These are phyloP conservation scores for Sisymbrium altissimum DNA, from an alignment of 345 rosid species.

Conservation along the genomic window DNA sequence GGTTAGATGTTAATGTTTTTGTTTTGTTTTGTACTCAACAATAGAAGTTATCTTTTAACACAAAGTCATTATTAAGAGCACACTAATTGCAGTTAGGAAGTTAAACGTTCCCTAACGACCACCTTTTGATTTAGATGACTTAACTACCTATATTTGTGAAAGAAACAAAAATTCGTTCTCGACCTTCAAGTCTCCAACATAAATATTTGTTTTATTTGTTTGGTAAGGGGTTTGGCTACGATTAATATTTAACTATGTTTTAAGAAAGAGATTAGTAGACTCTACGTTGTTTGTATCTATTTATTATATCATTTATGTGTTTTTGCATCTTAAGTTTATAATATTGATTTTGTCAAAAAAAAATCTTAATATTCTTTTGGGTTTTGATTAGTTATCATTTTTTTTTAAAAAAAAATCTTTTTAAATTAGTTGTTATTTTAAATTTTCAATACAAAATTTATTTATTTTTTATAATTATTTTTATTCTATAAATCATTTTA, in stretches of 20 bases:
- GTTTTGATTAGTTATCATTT: too few species aligned
- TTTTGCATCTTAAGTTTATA: background rate
- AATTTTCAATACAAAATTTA: too few species aligned
- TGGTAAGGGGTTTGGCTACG: background rate
- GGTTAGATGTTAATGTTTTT: conserved; percentile 16
- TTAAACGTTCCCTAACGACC: conserved; percentile 13
- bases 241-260: background rate
- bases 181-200: background rate
- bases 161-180: too few species aligned
- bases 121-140: conserved; percentile 15
- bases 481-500: too few species aligned
- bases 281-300: background rate
- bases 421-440: too few species aligned
- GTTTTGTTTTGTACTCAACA: conserved; percentile 16
- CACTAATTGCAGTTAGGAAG: background rate
- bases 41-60: background rate
- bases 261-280: background rate
- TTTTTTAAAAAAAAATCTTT: too few species aligned
- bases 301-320: background rate
- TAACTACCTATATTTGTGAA: background rate
- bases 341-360: too few species aligned
- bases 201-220: background rate
- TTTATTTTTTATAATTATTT: too few species aligned
- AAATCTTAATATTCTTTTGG: too few species aligned
- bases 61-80: background rate